phyloP scores from a whole-genome alignment of 2,329 filamentous ascomycete species.

The Colletotrichum cuscutae region DNA sequence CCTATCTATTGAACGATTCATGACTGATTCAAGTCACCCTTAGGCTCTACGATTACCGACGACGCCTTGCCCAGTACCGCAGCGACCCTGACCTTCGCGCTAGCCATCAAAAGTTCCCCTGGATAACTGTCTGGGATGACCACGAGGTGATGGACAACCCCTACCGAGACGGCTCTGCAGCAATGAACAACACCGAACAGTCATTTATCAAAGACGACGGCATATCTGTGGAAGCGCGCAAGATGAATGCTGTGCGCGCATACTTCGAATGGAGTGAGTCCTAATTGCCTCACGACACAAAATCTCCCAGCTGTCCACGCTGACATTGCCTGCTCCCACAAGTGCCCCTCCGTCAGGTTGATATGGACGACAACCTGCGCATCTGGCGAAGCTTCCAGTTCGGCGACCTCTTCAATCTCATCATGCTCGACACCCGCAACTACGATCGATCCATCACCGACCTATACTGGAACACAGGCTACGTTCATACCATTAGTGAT shows the following conservation, averaged over 20 bases:
- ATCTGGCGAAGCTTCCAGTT: slow-evolving; percentile 75
- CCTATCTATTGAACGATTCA: too few relatives aligned
- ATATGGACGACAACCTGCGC: slow-evolving; percentile 74
- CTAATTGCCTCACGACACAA: slow-evolving; percentile 35
- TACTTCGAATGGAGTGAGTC: slow-evolving; percentile 69
- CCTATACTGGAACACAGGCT: too few relatives aligned
- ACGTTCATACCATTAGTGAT: too few relatives aligned
- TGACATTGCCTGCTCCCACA: neutral
- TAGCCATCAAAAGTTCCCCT: slow-evolving; percentile 53
- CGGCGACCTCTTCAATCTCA: slow-evolving; percentile 72
- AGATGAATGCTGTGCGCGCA: slow-evolving; percentile 77
- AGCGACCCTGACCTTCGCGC: slow-evolving; percentile 51
- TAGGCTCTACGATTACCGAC: slow-evolving; percentile 53
- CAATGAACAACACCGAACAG: slow-evolving; percentile 72
- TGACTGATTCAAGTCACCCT: slow-evolving; percentile 41
- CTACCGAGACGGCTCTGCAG: slow-evolving; percentile 68
- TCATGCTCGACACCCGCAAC: slow-evolving; percentile 75
- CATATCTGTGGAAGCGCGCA: slow-evolving; percentile 72
- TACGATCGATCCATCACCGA: slow-evolving; percentile 62
- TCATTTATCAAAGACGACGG: slow-evolving; percentile 67
- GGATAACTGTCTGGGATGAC: slow-evolving; percentile 58
- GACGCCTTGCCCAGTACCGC: slow-evolving; percentile 51
- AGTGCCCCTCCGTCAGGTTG: slow-evolving; percentile 58
- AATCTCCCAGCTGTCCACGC: too few relatives aligned
- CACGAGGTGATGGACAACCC: slow-evolving; percentile 71